Base-by-base conservation (phyloP, 2,329 filamentous ascomycete species). In the Tolypocladium pustulatum region DNA sequence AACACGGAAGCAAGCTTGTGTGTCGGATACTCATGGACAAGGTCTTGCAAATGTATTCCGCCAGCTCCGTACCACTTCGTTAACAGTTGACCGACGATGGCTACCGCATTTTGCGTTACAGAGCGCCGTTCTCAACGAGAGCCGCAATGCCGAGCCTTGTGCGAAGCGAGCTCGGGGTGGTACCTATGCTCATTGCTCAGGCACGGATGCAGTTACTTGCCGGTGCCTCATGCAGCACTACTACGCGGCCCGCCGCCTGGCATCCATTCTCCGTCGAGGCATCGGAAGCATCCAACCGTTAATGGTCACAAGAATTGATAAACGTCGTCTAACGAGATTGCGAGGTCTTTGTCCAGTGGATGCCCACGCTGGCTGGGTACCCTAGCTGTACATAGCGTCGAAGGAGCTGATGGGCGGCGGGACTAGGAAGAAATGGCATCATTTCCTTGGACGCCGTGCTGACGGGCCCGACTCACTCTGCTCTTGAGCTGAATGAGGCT, bases 241-340 rank as follows among this genome's bases (percentile, higher is more conserved):
- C 15, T 34, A 12, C 27, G 27, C 49, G 49, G 30, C 17, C 49
- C 49, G 49, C 49, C 27, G 8, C 27, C 49, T 30, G 15, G 4
- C 46, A 30, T 17, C 43, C n/a, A n/a, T 3, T 46, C 43, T 7
- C n/a, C 13, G 41, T 27, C 41, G 12, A 46, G 41, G 17, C 51
- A 54, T 13, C 52, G 53, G 53, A 12, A 54, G 53, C 53, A 17
- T 17, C 52, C 52, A 54, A 46, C 43, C 20, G 43, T 2, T 27
- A 17, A 20, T 51, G 46, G 46, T 20, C 15, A 30, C 36, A 17
- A 25, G 25, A 55, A 38, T 27, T 51, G 41, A 57, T 51, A 38
- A 49, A n/a, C 22, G n/a, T 57, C 58, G 57, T 57, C 49, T 51
- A 38, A 54, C 20, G 58, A 59, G 54, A 59, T 59, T 59, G 55